Conservation (phyloP, 108 stramenopile genomes). For the Pseudonitzschia multiseries region DNA sequence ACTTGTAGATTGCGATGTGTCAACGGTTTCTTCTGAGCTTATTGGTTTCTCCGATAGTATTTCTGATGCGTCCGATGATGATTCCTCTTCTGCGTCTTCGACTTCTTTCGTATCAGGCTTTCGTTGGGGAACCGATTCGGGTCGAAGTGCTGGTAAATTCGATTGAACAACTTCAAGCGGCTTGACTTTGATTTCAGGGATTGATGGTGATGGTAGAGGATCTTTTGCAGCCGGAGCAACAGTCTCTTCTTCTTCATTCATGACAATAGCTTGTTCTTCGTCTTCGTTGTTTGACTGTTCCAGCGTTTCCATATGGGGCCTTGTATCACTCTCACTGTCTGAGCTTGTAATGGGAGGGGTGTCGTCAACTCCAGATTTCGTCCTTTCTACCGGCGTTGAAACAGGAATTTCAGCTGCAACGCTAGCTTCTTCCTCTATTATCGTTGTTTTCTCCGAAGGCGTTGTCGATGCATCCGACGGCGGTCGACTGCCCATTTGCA, state of each 20-base stretch:
- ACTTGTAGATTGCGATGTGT: not conserved
- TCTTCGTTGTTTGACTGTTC: not conserved
- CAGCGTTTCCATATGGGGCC: not conserved
- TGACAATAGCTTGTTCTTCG: not conserved
- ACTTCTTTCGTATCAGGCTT: not conserved
- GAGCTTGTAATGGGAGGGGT: not conserved
- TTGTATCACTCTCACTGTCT: not conserved
- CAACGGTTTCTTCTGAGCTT: not conserved
- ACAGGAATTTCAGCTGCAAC: not conserved
- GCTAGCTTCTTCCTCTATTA: not conserved
- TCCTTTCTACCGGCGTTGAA: not conserved
- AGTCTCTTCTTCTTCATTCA: not conserved
- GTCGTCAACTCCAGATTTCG: not conserved
- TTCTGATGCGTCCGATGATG: not conserved
- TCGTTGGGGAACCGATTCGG: slow-evolving; percentile 18
- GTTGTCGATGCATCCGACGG: not conserved
- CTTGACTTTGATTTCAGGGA: not conserved
- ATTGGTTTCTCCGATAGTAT: not conserved
- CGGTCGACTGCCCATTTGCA: slow-evolving; percentile 5
- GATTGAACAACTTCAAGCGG: slow-evolving; percentile 25
- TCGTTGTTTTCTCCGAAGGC: not conserved
- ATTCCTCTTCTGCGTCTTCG: not conserved
- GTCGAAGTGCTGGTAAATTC: slow-evolving; percentile 21
- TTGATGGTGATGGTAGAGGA: not conserved
- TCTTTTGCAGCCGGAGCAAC: not conserved